These are phyloP conservation scores for Henningerozyma blattae DNA, from an alignment of 805 yeast genomes.

Conservation along the genomic window DNA sequence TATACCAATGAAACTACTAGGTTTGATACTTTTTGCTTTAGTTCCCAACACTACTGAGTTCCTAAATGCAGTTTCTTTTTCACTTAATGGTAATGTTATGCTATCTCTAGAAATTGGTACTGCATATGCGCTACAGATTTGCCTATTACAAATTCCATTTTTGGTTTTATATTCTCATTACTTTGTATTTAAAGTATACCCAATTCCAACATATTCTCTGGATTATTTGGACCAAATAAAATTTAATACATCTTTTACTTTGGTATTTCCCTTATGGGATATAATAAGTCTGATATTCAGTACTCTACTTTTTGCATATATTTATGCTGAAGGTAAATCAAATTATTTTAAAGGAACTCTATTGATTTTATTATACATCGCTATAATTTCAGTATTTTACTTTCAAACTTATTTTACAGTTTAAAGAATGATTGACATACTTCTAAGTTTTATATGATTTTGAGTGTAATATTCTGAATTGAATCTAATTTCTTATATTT, in stretches of 20 bases:
- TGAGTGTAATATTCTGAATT: too few species aligned
- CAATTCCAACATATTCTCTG: too few species aligned
- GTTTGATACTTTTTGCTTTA: conserved; percentile 86
- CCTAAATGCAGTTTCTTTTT: conserved; percentile 91
- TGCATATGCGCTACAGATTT: conserved; percentile 93
- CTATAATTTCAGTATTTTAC: conserved; percentile 72
- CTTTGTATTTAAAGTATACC: too few species aligned
- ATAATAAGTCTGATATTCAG: conserved; percentile 72
- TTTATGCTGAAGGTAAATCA: conserved; percentile 93
- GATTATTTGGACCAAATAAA: too few species aligned
- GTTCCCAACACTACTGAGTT: conserved; percentile 97
- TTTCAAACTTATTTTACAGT: conserved; percentile 31
- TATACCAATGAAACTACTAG: conserved; percentile 79
- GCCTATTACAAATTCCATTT: conserved; percentile 85
- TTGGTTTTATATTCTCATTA: conserved; percentile 71
- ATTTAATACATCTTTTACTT: conserved; percentile 69
- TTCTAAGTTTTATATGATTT: too few species aligned
- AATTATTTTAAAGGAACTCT: conserved; percentile 94
- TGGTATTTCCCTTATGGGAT: conserved; percentile 95
- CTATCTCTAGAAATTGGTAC: conserved; percentile 96
- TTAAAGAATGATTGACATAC: too few species aligned
- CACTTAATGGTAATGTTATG: conserved; percentile 91
- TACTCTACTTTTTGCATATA: conserved; percentile 80
- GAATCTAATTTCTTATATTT: too few species aligned
- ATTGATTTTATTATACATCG: conserved; percentile 63